Percentiles rank a stretch among this genome's conserved stretches.
These are phyloP conservation scores for Botryotinia convoluta DNA, from an alignment of 2,329 filamentous ascomycete species.

Conservation along the genomic window DNA sequence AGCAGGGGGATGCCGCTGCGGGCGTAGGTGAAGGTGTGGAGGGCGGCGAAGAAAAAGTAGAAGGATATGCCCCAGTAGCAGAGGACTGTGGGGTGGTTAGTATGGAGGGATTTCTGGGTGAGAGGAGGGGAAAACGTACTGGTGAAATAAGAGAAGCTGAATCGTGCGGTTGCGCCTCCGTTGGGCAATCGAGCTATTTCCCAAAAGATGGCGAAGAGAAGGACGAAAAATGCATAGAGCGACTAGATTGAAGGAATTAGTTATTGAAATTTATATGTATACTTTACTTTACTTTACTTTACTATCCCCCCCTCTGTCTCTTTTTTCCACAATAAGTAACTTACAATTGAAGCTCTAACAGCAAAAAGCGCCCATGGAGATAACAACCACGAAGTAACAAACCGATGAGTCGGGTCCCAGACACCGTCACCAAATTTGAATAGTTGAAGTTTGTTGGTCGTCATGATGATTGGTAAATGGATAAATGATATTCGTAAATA, in stretches of 20 bases:
- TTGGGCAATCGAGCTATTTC: conserved; percentile 50
- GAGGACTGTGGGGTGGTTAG: conserved; percentile 27
- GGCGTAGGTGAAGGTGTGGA: conserved; percentile 69
- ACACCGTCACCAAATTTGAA: conserved; percentile 24
- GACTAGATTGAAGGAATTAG: conserved; percentile 38
- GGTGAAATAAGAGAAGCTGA: conserved; percentile 78
- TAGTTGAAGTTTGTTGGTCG: neutral
- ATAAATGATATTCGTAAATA: neutral
- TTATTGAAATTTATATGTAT: neutral
- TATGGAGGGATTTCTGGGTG: neutral
- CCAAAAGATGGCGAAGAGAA: conserved; percentile 69
- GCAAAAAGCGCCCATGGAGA: conserved; percentile 60
- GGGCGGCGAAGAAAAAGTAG: conserved; percentile 67
- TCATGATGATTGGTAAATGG: neutral
- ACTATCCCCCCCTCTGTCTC: neutral
- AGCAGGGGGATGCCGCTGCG: conserved; percentile 55
- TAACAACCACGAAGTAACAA: conserved; percentile 80
- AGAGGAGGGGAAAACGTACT: conserved; percentile 39
- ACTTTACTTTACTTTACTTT: neutral
- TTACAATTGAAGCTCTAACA: conserved; percentile 54
- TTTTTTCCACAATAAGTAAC: conserved; percentile 30
- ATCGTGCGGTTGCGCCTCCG: conserved; percentile 5
- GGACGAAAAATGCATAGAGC: conserved; percentile 67
- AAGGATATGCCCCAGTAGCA: conserved; percentile 82
- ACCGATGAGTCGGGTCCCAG: conserved; percentile 54